Base-by-base conservation (phyloP, 2,329 filamentous ascomycete genomes). In the Cladorrhinum sp. region DNA sequence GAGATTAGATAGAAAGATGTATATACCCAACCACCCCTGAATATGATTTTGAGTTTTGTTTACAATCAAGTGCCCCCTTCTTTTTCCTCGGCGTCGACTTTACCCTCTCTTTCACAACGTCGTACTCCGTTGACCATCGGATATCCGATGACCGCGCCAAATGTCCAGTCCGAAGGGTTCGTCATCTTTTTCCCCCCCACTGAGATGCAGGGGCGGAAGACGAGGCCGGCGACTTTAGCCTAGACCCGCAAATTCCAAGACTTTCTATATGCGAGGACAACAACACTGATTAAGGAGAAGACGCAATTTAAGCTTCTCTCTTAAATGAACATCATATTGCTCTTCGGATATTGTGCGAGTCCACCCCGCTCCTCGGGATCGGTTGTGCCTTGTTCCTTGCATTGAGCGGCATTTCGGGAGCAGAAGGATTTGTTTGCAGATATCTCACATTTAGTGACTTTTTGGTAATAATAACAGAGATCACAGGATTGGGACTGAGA, bases 191-290 rank as follows among this genome's bases (percentile, higher is more conserved):
- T 32, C 6, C 29, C 29, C 13, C 6, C 36, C 36, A 41, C 36
- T 16, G 12, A 3, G 12, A 22, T 20, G 3, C n/a, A 25, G 23
- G 49, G 27, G 45, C 48, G 52, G 54, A 60, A 51, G 20, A 38
- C 10, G 10, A 16, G 36, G 10, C 57, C 51, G 61, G 41, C 23
- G 54, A 48, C 24, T 61, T 63, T 63, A 63, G 61, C 61, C 61
- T 61, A 57, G 55, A 57, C 16, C 55, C 52, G 23, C 10, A 22
- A n/a, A 10, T 13, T 45, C 53, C 36, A 55, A 50, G 49, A 50
- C 49, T 24, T 16, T 27, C 4, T 16, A 36, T 25, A 7, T 50
- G 22, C 20, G 48, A 6, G 10, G n/a, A 36, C 38, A n/a, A 48
- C 48, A 27, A 13, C n/a, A n/a, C 7, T 50, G 16, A 36, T 53